These are phyloP conservation scores for Colletotrichum sp. DNA, from an alignment of 2,329 filamentous ascomycete genomes.

Conservation along the genomic window DNA sequence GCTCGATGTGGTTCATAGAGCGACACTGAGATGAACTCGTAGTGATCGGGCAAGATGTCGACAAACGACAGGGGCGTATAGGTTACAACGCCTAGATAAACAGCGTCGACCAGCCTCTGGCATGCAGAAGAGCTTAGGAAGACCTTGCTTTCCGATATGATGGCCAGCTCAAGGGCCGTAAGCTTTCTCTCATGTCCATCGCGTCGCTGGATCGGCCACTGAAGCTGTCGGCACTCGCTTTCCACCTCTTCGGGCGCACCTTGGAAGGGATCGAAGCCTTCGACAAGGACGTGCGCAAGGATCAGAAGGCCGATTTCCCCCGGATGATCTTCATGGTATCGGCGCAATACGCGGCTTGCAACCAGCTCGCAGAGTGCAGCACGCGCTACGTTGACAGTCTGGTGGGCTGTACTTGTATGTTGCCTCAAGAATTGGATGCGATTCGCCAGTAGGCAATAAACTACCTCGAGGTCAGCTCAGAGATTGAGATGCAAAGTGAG, in stretches of 20 bases:
- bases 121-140: conserved; percentile 72
- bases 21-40: conserved; percentile 72
- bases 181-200: conserved; percentile 57
- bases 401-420: conserved; percentile 68
- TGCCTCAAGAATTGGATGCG: conserved; percentile 72
- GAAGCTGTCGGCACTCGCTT: conserved; percentile 24
- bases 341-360: conserved; percentile 68
- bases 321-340: conserved; percentile 71
- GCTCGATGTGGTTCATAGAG: conserved; percentile 71
- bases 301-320: conserved; percentile 67
- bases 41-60: conserved; percentile 76
- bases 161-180: conserved; percentile 74
- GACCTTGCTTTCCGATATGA: conserved; percentile 72
- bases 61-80: conserved; percentile 75
- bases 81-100: conserved; percentile 72
- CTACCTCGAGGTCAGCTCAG: conserved; percentile 33
- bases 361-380: conserved; percentile 73
- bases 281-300: conserved; percentile 71
- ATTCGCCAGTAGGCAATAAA: conserved; percentile 76
- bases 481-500: no score
- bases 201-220: conserved; percentile 44
- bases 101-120: conserved; percentile 72
- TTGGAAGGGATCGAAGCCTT: conserved; percentile 75
- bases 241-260: conserved; percentile 67
- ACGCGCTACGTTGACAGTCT: conserved; percentile 72